Conservation (phyloP, 108 stramenopile genomes). For the Pseudonitzschia multistriata region DNA sequence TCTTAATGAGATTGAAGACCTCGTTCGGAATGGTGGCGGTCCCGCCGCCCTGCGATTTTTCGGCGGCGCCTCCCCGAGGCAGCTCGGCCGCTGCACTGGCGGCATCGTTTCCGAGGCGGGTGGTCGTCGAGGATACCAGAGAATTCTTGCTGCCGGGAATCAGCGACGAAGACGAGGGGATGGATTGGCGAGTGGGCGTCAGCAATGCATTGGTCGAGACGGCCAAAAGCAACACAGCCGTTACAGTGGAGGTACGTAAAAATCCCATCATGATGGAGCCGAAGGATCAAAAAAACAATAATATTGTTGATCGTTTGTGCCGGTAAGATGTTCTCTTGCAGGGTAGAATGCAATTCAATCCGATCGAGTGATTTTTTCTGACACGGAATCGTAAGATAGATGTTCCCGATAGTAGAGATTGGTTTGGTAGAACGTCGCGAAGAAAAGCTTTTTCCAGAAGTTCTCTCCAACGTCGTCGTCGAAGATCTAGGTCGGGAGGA, state of each 20-base stretch:
- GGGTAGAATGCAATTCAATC: too few species aligned
- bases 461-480: background rate
- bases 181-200: constrained; percentile 18
- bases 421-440: too few species aligned
- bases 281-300: too few species aligned
- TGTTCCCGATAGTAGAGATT: too few species aligned
- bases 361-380: too few species aligned
- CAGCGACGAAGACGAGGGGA: constrained; percentile 6
- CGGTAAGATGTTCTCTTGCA: too few species aligned
- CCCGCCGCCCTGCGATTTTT: constrained; percentile 27
- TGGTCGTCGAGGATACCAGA: constrained; percentile 9
- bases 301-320: too few species aligned
- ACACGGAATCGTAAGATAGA: too few species aligned
- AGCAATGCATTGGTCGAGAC: constrained; percentile 7
- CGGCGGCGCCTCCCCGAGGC: constrained; percentile 21
- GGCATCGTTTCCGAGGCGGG: constrained; percentile 14
- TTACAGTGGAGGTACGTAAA: background rate
- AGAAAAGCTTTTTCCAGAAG: background rate
- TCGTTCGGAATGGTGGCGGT: constrained; percentile 80
- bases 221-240: background rate
- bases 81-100: constrained; percentile 21
- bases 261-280: background rate
- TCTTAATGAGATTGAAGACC: constrained; percentile 93
- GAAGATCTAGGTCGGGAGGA: background rate
- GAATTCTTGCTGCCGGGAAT: too few species aligned